Conservation (phyloP, 2,329 filamentous ascomycete genomes). For the Elsinoe necatrix region DNA sequence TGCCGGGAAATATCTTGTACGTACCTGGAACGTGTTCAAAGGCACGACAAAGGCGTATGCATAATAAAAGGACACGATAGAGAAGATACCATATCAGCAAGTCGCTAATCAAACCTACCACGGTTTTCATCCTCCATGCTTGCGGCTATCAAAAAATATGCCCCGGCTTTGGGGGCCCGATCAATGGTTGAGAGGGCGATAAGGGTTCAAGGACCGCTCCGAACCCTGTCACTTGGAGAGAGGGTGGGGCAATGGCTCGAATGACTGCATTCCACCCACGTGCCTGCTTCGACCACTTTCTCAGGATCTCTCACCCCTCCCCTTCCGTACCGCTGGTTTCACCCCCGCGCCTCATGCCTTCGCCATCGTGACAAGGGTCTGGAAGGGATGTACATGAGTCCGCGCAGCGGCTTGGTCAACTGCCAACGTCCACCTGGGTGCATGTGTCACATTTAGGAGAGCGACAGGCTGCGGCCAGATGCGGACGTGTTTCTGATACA, state of each 20-base stretch:
- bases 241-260: conserved; percentile 6
- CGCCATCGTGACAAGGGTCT: not conserved
- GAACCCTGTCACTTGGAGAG: not conserved
- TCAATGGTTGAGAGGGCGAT: not conserved
- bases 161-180: not conserved
- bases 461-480: not conserved
- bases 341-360: not conserved
- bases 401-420: not conserved
- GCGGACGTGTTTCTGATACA: conserved; percentile 9
- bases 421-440: not conserved
- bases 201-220: conserved; percentile 6
- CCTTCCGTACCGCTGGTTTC: not conserved
- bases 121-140: not conserved
- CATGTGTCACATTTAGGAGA: not conserved
- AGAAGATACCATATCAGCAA: conserved; percentile 7
- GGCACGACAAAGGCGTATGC: not conserved
- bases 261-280: conserved; percentile 12
- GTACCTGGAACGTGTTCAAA: conserved; percentile 12
- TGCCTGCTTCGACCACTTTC: conserved; percentile 6
- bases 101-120: not conserved
- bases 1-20: not conserved
- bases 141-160: not conserved
- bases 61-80: not conserved
- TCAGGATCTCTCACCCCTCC: conserved; percentile 2
- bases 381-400: not conserved